Conservation (phyloP, 2,329 filamentous ascomycete genomes). For the Ascochyta fabae region DNA sequence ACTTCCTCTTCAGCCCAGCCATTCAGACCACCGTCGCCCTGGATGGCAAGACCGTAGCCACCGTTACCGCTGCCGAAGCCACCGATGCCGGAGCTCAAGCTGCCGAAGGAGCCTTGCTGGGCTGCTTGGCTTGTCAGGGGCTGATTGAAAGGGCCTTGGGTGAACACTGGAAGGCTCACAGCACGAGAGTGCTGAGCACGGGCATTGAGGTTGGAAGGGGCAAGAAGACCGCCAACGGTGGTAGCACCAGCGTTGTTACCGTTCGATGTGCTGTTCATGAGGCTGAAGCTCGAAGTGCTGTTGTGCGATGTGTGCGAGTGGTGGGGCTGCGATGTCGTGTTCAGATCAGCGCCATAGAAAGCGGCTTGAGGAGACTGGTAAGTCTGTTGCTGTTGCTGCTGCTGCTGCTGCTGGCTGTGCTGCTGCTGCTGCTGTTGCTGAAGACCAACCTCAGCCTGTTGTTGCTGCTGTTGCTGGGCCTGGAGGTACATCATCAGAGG, state of each 20-base stretch:
- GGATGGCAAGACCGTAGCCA: slow-evolving; percentile 66
- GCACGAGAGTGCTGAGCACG: slow-evolving; percentile 75
- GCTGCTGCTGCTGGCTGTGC: slow-evolving; percentile 31
- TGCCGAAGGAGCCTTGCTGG: slow-evolving; percentile 60
- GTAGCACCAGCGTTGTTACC: slow-evolving; percentile 61
- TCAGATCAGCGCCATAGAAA: slow-evolving; percentile 73
- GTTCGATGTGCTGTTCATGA: slow-evolving; percentile 52
- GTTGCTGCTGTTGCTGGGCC: slow-evolving; percentile 62
- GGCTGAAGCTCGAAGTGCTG: slow-evolving; percentile 59
- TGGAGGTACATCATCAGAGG: slow-evolving; percentile 92
- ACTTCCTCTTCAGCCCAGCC: slow-evolving; percentile 71
- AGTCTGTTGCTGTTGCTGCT: slow-evolving; percentile 57
- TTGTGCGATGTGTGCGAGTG: slow-evolving; percentile 64
- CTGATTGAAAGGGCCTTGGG: slow-evolving; percentile 62
- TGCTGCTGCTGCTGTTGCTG: slow-evolving; percentile 42
- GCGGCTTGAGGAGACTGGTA: slow-evolving; percentile 79
- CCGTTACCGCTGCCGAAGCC: slow-evolving; percentile 61
- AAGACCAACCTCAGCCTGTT: slow-evolving; percentile 49
- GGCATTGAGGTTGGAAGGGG: slow-evolving; percentile 68
- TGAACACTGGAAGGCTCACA: slow-evolving; percentile 82
- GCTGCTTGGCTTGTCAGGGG: slow-evolving; percentile 46
- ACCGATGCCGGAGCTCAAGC: slow-evolving; percentile 64
- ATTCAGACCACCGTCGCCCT: slow-evolving; percentile 63
- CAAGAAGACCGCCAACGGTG: slow-evolving; percentile 77
- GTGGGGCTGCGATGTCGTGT: slow-evolving; percentile 66